phyloP scores from a whole-genome alignment of 1,284 basidiomycete genomes.

The Blastosporella zonata region DNA sequence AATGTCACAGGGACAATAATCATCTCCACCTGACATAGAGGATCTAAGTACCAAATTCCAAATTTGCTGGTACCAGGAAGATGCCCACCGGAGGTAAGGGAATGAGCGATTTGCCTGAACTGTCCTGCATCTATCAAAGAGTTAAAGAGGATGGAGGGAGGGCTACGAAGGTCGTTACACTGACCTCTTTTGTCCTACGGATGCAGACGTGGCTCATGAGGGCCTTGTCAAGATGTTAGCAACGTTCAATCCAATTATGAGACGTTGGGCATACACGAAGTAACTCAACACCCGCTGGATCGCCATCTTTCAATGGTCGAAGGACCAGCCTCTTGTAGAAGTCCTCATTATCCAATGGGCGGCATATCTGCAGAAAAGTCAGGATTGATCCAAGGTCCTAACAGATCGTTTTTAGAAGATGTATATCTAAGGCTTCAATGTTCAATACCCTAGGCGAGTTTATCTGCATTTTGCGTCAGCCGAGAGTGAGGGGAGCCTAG shows the following conservation, averaged over 20 bases:
- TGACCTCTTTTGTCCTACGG: conserved; percentile 82
- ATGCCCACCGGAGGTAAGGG: conserved; percentile 67
- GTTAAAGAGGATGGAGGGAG: conserved; percentile 3
- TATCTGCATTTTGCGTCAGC: conserved; percentile 45
- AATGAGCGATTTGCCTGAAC: conserved; percentile 67
- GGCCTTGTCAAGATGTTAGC: conserved; percentile 43
- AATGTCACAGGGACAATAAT: conserved; percentile 71
- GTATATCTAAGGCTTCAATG: neutral
- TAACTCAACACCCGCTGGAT: conserved; percentile 63
- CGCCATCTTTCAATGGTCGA: conserved; percentile 68
- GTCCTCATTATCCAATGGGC: conserved; percentile 76
- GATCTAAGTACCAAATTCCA: neutral
- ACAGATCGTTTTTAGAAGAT: neutral
- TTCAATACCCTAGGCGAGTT: conserved; percentile 67
- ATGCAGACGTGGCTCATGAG: conserved; percentile 84
- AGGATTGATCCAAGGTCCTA: conserved; percentile 85
- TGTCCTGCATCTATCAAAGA: conserved; percentile 71
- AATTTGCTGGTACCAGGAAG: neutral
- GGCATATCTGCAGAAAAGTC: conserved; percentile 78
- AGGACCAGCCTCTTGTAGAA: conserved; percentile 76
- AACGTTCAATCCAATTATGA: neutral
- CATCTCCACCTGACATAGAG: conserved; percentile 61
- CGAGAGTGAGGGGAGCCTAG: neutral
- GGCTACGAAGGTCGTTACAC: conserved; percentile 4
- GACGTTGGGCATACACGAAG: conserved; percentile 50